A percentile compares a stretch with the other conserved stretches of the same genome.
Conservation (phyloP, 2,329 filamentous ascomycete genomes). For the Bipolaris victoriae region DNA sequence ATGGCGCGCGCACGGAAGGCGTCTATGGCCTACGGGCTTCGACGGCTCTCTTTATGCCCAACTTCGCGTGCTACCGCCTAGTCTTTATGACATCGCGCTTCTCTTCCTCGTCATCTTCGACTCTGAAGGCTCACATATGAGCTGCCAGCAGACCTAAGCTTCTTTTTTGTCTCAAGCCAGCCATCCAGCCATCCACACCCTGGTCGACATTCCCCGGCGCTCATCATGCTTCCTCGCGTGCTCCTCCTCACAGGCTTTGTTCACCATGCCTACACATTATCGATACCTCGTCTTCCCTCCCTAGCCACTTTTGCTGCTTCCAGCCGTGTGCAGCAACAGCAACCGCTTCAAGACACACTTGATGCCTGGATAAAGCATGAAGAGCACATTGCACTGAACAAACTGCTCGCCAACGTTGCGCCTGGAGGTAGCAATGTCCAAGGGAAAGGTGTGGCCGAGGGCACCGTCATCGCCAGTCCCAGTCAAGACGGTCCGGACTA, state of each 20-base stretch:
- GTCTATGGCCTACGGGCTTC: background rate
- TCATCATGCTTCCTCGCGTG: conserved; percentile 15
- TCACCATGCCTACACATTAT: conserved; percentile 34
- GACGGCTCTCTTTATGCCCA: conserved; percentile 8
- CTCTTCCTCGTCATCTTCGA: background rate
- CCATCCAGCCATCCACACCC: background rate
- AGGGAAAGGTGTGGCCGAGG: conserved; percentile 44
- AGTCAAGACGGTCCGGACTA: conserved; percentile 51
- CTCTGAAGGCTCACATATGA: background rate
- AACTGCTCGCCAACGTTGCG: conserved; percentile 52
- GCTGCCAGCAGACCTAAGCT: conserved; percentile 3
- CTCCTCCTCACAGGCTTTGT: conserved; percentile 14
- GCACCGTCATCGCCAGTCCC: conserved; percentile 54
- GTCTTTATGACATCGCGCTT: conserved; percentile 2
- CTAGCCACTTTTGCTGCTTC: conserved; percentile 25
- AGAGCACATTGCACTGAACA: conserved; percentile 46
- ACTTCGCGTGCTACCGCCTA: conserved; percentile 7
- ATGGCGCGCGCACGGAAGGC: conserved; percentile 7
- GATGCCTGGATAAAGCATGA: conserved; percentile 48
- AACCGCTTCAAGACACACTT: conserved; percentile 38
- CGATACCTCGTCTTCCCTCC: conserved; percentile 34
- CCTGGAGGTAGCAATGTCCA: conserved; percentile 49
- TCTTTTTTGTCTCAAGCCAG: background rate
- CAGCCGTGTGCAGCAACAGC: conserved; percentile 29
- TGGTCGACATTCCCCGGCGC: background rate